Percentiles rank a stretch among this genome's conserved stretches.
phyloP scores from a whole-genome alignment of 2,329 filamentous ascomycete species.

The Scortechinia acanthostroma region DNA sequence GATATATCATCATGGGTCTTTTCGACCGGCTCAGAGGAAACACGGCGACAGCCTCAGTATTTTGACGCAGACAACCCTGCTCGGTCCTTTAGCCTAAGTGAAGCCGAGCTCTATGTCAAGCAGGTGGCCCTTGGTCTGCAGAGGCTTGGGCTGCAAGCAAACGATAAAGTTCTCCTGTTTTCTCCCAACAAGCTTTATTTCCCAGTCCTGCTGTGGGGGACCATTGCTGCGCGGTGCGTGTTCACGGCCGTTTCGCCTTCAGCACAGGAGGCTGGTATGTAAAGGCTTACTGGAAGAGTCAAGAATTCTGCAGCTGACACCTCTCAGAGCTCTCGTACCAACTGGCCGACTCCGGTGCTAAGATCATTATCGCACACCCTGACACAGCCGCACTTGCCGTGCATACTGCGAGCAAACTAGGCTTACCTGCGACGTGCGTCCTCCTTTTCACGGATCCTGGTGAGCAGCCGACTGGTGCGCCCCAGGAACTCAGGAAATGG shows the following conservation, averaged over 20 bases:
- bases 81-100: too few relatives aligned
- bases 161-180: constrained; percentile 6
- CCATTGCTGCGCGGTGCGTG: constrained; percentile 3
- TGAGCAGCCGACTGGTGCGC: not conserved
- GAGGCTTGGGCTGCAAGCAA: constrained; percentile 50
- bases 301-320: not conserved
- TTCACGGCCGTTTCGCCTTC: constrained; percentile 4
- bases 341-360: not conserved
- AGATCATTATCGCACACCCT: not conserved
- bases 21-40: too few relatives aligned
- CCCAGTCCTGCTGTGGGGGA: constrained; percentile 3
- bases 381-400: not conserved
- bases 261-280: constrained; percentile 4
- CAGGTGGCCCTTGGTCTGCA: constrained; percentile 64
- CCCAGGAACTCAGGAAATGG: not conserved
- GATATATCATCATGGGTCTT: too few relatives aligned
- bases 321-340: not conserved
- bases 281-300: not conserved
- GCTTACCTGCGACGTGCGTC: not conserved
- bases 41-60: too few relatives aligned
- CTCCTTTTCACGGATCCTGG: not conserved
- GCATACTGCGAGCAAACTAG: not conserved
- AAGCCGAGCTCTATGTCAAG: too few relatives aligned
- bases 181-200: constrained; percentile 7
- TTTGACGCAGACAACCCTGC: too few relatives aligned